Base-by-base conservation (phyloP, 2,329 filamentous ascomycete species). In the Furcasterigmium sp. region DNA sequence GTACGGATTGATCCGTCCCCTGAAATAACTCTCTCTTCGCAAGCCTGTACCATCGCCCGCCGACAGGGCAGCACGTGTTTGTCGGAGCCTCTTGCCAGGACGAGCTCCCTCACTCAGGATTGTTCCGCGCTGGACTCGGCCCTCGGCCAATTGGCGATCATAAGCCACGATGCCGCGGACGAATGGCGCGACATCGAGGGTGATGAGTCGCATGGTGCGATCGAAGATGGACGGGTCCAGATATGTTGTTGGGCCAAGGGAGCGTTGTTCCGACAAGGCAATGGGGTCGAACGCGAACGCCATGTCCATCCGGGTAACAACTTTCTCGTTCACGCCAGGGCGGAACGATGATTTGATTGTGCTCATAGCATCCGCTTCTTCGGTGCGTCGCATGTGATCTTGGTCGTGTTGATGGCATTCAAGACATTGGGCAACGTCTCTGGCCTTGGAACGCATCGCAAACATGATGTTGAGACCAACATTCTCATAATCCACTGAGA, bases 161-260 rank as follows among this genome's bases (percentile, higher is more conserved):
- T 84, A 86, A 0, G 82, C 73, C 2, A 91, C 82, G 46, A 98
- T 97, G 29, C 76, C 75, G 10, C 94, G 85, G n/a, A 97, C 78
- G 60, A 88, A 97, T 0, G 94, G 93, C 0, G 90, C 91, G 2
- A 97, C 71, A 50, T 98, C 93, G 11, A 84, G 68, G 0, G 78
- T 74, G 25, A 95, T 79, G 17, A 83, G 69, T 1, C 63, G 60
- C 53, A 85, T 67, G 0, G 81, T 80, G 35, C 86, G 80, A 54
- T 95, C 89, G 51, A 95, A 89, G 1, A 85, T 80, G 0, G 87
- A 91, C 0, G 85, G 73, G 26, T 81, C 78, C 2, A 89, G 70
- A 35, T 69, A 69, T 15, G 63, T 57, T 23, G 56, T 52, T 17
- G 55, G 51, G 13, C 56, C 50, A 14, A 65, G 55, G 8, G 55